phyloP scores from a whole-genome alignment of 768 basidiomycete species.

The Mycena epipterygia region DNA sequence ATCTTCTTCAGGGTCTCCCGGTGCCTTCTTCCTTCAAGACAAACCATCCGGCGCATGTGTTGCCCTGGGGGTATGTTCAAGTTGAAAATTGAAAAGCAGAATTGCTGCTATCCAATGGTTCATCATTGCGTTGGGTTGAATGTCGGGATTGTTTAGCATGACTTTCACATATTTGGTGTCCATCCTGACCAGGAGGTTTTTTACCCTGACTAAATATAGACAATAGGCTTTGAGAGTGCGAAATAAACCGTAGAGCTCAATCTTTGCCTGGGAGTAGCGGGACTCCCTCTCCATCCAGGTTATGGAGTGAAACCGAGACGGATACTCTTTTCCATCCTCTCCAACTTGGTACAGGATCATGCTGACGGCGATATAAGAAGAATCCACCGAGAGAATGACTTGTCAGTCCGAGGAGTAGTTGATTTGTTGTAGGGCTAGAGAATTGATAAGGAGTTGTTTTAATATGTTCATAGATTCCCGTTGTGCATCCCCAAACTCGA shows the following conservation, averaged over 20 bases:
- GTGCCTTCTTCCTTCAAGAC: background rate
- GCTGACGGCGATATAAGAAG: too few relatives aligned
- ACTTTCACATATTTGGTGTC: background rate
- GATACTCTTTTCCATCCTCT: too few relatives aligned
- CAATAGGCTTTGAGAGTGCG: background rate
- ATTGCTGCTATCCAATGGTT: background rate
- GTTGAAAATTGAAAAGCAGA: background rate
- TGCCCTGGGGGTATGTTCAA: background rate
- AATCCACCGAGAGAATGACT: too few relatives aligned
- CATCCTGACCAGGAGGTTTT: background rate
- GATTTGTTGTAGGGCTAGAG: background rate
- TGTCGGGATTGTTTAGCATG: constrained; percentile 7
- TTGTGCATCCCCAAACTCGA: background rate
- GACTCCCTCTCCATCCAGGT: too few relatives aligned
- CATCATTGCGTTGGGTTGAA: background rate
- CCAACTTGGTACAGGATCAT: too few relatives aligned
- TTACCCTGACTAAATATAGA: background rate
- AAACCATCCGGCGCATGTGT: background rate
- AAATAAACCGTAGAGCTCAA: too few relatives aligned
- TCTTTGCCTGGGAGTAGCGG: too few relatives aligned
- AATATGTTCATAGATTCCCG: background rate
- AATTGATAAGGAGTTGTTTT: too few relatives aligned
- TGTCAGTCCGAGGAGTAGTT: background rate
- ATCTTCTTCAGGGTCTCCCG: background rate
- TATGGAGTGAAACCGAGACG: too few relatives aligned